Evolutionary conservation across 352 stramenopile genomes (phyloP).

Genomic region (Globisporangium uncinulatum): DNA sequence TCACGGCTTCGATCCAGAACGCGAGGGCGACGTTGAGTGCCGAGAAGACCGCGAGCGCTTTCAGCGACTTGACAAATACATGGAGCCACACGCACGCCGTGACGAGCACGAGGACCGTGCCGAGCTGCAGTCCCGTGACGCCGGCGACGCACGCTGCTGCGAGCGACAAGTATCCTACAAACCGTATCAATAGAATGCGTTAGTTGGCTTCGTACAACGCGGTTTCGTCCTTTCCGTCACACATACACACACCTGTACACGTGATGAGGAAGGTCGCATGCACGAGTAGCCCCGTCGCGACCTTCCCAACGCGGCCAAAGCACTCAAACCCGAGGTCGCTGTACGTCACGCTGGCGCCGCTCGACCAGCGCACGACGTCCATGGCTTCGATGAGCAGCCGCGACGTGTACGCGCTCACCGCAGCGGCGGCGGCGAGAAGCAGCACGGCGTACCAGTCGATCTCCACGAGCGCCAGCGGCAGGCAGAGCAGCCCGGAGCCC

Average conservation of each 20-base stretch:
- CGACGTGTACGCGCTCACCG: conserved; percentile 54
- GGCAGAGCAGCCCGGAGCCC: conserved; percentile 63
- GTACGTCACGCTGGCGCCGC: conserved; percentile 53
- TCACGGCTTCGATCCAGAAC: conserved; percentile 78
- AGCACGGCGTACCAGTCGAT: conserved; percentile 75
- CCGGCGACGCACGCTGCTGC: conserved; percentile 51
- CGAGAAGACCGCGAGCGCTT: conserved; percentile 49
- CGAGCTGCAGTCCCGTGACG: conserved; percentile 49
- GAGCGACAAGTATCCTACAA: conserved; percentile 57
- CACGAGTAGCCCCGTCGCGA: conserved; percentile 36
- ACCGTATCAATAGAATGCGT: too few species aligned
- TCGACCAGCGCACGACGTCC: conserved; percentile 64
- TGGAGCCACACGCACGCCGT: conserved; percentile 55
- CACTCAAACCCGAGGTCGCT: conserved; percentile 66
- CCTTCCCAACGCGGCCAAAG: conserved; percentile 39
- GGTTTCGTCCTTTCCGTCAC: too few species aligned
- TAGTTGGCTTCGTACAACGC: too few species aligned
- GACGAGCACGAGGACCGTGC: conserved; percentile 48
- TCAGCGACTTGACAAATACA: conserved; percentile 60
- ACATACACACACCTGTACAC: conserved; percentile 26
- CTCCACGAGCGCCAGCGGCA: conserved; percentile 69
- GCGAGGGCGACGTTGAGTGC: conserved; percentile 70
- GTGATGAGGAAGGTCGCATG: conserved; percentile 57
- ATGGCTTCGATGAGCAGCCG: conserved; percentile 65
- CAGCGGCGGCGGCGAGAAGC: conserved; percentile 41